Evolutionary conservation across 257 asterid species (phyloP), one percentile per base, ranked within the genome.

Genomic region (Solanum lycopersicoides): DNA sequence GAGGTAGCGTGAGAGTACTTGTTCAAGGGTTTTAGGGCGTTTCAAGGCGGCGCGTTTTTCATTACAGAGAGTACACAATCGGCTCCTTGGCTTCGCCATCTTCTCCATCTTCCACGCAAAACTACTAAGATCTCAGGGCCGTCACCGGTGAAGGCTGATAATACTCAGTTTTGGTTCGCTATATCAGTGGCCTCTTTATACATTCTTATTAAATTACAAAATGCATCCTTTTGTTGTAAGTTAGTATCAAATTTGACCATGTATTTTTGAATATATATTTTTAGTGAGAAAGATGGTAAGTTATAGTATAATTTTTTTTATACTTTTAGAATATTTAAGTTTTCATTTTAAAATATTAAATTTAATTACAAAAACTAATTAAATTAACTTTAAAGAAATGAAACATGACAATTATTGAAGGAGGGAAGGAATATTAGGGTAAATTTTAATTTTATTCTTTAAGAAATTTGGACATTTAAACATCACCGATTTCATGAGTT

Each of bases 21-120:
- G 98, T 89, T 95, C 93, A 35, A 94, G 96, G 92, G 98, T 97
- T 93, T 97, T 95, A 83, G 99, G 99, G 68, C 98, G 98, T 90
- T 95, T 97, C 34, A 97, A 94, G 72, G 98, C 97, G 69, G 99
- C 94, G 83, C 96, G 97, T 79, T 86, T 91, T 86, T 89, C 83
- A 89, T 87, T 94, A 87, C 99, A 97, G 79, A 95, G 90, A 45
- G 92, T 82, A 88, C 99, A 95, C 28, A 93, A 39, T 79, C 92
- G 91, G n/a, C 89, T 91, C 84, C 86, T 89, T 21, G 96, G 92
- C 93, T 93, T 97, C 72, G 93, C 89, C 91, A 71, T 91, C 86
- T 92, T 63, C 85, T 84, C 92, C 91, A 86, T 88, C 45, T 16
- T 80, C 15, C 16, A 16, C 12, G 30, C 68, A 3, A 28, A 77